These are phyloP conservation scores for Phytophthora idaei DNA, from an alignment of 352 stramenopile genomes.

Conservation along the genomic window DNA sequence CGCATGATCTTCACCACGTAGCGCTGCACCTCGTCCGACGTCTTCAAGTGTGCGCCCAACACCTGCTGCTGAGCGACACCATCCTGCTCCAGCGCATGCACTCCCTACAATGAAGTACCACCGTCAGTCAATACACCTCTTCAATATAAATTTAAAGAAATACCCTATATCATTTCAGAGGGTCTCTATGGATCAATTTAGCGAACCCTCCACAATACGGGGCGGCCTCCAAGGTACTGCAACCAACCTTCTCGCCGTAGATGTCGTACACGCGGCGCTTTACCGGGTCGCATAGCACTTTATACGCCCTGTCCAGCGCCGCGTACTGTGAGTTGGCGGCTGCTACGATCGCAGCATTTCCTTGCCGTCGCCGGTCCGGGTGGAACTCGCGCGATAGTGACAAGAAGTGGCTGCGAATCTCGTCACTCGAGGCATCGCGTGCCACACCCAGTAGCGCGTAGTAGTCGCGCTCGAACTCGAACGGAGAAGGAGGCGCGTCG, in stretches of 20 bases:
- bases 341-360: conserved; percentile 55
- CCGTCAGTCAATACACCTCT: neutral
- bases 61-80: conserved; percentile 34
- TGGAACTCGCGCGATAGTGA: conserved; percentile 85
- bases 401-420: conserved; percentile 75
- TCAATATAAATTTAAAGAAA: conserved; percentile 6
- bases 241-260: conserved; percentile 67
- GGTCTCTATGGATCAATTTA: neutral
- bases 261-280: conserved; percentile 77
- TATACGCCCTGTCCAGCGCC: conserved; percentile 82
- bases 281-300: conserved; percentile 74
- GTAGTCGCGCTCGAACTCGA: conserved; percentile 76
- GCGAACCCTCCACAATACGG: neutral
- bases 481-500: neutral
- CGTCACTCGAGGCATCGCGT: conserved; percentile 57
- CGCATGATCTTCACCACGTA: conserved; percentile 64
- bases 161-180: conserved; percentile 14
- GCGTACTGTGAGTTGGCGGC: conserved; percentile 82
- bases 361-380: conserved; percentile 65
- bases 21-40: conserved; percentile 53
- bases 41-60: conserved; percentile 54
- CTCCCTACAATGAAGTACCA: conserved; percentile 31
- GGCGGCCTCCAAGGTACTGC: neutral
- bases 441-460: conserved; percentile 80
- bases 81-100: conserved; percentile 73